Conservation (phyloP, 2,329 filamentous ascomycete genomes). For the Alternaria hordeiaustralica region DNA sequence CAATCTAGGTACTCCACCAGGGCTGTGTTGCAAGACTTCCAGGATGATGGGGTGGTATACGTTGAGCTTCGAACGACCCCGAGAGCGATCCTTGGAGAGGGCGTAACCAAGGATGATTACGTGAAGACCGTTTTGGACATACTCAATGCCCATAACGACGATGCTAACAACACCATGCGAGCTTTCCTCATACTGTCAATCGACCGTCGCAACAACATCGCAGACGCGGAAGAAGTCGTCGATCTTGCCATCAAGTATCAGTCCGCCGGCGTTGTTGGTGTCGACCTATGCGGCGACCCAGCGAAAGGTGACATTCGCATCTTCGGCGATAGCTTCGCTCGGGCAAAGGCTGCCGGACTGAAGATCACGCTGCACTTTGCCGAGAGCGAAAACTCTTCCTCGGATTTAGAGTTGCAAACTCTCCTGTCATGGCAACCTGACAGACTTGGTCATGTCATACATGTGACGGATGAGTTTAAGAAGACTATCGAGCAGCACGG, state of each 20-base stretch:
- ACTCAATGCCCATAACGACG: constrained; percentile 61
- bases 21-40: constrained; percentile 65
- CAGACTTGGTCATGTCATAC: constrained; percentile 79
- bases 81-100: constrained; percentile 62
- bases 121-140: constrained; percentile 69
- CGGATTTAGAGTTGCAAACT: constrained; percentile 65
- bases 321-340: constrained; percentile 65
- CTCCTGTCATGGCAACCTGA: constrained; percentile 71
- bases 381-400: constrained; percentile 66
- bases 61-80: constrained; percentile 83
- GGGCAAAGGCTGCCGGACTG: constrained; percentile 63
- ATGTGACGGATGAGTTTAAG: constrained; percentile 69
- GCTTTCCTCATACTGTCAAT: constrained; percentile 75
- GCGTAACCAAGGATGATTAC: constrained; percentile 68
- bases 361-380: constrained; percentile 79
- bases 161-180: constrained; percentile 55
- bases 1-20: constrained; percentile 62
- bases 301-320: constrained; percentile 65
- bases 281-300: constrained; percentile 83
- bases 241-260: constrained; percentile 66
- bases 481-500: constrained; percentile 60
- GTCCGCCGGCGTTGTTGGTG: constrained; percentile 67
- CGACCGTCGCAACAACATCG: constrained; percentile 68
- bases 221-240: constrained; percentile 69
- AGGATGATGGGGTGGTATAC: constrained; percentile 74